These are phyloP conservation scores for Nakazawaea peltata DNA, from an alignment of 805 yeast genomes.

Conservation along the genomic window DNA sequence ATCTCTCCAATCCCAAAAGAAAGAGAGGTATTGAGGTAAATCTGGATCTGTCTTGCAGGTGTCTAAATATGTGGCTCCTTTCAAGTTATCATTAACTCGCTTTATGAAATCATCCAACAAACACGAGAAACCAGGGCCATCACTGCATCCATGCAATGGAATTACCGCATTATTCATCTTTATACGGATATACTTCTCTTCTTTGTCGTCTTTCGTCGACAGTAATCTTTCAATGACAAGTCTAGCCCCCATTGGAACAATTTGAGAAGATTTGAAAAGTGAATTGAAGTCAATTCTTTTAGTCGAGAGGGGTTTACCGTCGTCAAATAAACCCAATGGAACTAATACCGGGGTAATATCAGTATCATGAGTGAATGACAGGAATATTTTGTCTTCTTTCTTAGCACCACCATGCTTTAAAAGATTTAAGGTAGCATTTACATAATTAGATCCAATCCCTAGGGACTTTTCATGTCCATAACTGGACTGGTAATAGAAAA, in stretches of 20 bases:
- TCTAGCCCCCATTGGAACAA: constrained; percentile 46
- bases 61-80: constrained; percentile 5
- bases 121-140: constrained; percentile 41
- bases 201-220: constrained; percentile 24
- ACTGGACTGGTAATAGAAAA: constrained; percentile 38
- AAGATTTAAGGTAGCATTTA: constrained; percentile 38
- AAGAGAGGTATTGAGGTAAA: constrained; percentile 12
- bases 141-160: constrained; percentile 35
- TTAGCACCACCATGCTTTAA: constrained; percentile 28
- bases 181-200: constrained; percentile 35
- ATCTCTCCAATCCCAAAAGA: constrained; percentile 15
- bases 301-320: constrained; percentile 28
- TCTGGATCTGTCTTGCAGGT: constrained; percentile 9
- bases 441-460: constrained; percentile 34
- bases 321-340: constrained; percentile 39
- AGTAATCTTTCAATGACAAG: constrained; percentile 34
- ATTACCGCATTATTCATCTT: constrained; percentile 45
- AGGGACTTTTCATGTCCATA: constrained; percentile 36
- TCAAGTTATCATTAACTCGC: constrained; percentile 1
- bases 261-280: constrained; percentile 37
- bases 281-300: constrained; percentile 38
- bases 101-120: constrained; percentile 5
- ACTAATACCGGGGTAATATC: constrained; percentile 43
- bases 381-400: constrained; percentile 30
- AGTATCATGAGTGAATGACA: constrained; percentile 48